phyloP scores from a whole-genome alignment of 352 stramenopile genomes.

The Phytopythium sindhum region DNA sequence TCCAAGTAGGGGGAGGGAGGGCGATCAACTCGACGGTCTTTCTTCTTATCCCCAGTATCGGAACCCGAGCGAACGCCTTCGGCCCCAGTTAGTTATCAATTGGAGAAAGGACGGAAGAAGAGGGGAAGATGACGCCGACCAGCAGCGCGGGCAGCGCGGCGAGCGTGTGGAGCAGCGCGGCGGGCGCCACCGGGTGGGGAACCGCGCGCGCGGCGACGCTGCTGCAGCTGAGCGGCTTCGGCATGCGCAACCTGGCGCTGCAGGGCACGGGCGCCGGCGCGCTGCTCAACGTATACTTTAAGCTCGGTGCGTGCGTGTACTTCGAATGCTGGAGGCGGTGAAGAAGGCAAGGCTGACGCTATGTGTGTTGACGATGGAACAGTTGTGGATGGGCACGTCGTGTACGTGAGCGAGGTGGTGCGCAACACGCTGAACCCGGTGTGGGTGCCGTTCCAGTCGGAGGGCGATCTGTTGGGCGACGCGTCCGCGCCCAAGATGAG shows the following conservation, averaged over 20 bases:
- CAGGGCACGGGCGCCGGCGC: conserved; percentile 32
- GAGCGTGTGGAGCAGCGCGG: conserved; percentile 22
- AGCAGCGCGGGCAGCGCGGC: conserved; percentile 24
- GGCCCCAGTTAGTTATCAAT: too few relatives aligned
- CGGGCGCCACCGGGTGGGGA: not conserved
- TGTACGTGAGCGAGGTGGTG: conserved; percentile 76
- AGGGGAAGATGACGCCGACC: conserved; percentile 25
- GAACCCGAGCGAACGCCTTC: too few relatives aligned
- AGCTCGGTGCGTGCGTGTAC: conserved; percentile 40
- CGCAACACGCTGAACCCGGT: conserved; percentile 73
- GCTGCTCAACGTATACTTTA: conserved; percentile 77
- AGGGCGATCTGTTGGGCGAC: conserved; percentile 20
- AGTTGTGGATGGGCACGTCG: conserved; percentile 64
- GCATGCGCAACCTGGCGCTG: conserved; percentile 76
- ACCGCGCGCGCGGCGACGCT: conserved; percentile 35
- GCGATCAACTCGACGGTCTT: too few relatives aligned
- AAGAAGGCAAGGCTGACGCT: not conserved
- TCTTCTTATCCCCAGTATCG: too few relatives aligned
- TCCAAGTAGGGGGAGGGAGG: too few relatives aligned
- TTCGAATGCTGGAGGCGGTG: not conserved
- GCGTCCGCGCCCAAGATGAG: not conserved
- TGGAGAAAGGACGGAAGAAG: too few relatives aligned
- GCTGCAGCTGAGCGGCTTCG: conserved; percentile 72
- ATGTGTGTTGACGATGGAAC: not conserved
- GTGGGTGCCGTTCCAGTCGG: conserved; percentile 74